Conservation (phyloP, 768 basidiomycete species). For the Coprinellus micaceus region DNA sequence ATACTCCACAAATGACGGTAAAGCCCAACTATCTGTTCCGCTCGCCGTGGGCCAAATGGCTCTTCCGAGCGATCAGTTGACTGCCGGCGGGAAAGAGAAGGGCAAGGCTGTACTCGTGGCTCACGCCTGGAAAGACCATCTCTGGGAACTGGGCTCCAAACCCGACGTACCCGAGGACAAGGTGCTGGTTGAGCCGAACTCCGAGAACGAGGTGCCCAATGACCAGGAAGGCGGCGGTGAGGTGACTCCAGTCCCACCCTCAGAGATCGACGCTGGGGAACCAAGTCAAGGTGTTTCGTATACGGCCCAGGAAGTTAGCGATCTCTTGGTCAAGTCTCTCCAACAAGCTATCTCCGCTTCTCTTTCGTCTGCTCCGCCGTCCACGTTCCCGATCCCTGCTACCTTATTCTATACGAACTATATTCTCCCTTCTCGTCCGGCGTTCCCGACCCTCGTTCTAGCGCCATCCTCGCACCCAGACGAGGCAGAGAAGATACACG, state of each 20-base stretch:
- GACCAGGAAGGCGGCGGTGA: conserved; percentile 8
- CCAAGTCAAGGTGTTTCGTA: conserved; percentile 18
- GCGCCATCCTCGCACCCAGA: conserved; percentile 21
- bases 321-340: conserved; percentile 56
- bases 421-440: conserved; percentile 77
- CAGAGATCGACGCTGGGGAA: not conserved
- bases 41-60: conserved; percentile 78
- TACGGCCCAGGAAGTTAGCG: conserved; percentile 47
- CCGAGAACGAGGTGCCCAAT: conserved; percentile 11
- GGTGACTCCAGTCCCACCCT: conserved; percentile 11
- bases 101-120: conserved; percentile 75
- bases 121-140: conserved; percentile 73
- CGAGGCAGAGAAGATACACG: conserved; percentile 28
- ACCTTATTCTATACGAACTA: conserved; percentile 73
- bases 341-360: conserved; percentile 61
- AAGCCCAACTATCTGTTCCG: conserved; percentile 45
- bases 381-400: conserved; percentile 71
- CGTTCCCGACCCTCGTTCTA: conserved; percentile 45
- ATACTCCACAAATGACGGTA: conserved; percentile 33
- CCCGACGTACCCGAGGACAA: conserved; percentile 47
- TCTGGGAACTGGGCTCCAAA: conserved; percentile 74
- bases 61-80: conserved; percentile 46
- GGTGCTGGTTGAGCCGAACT: conserved; percentile 9
- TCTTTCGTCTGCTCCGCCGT: conserved; percentile 42
- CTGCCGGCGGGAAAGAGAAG: conserved; percentile 43